Conservation (phyloP, 495 filamentous ascomycete species). For the Penicillium diatomitis region DNA sequence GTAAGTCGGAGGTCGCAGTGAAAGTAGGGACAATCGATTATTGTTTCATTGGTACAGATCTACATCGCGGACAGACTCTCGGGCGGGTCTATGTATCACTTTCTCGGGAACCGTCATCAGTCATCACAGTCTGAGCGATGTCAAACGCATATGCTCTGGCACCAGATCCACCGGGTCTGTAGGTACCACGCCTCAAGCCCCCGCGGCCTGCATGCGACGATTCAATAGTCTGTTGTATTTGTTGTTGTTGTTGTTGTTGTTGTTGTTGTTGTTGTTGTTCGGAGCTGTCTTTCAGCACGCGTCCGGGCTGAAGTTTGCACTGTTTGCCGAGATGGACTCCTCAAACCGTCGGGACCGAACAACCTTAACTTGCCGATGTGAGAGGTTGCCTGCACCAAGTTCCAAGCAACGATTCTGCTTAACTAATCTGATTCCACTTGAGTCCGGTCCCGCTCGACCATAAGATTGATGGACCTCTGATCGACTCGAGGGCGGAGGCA, state of each 20-base stretch:
- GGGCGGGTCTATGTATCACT: too few species aligned
- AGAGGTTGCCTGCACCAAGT: too few species aligned
- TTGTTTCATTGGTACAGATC: background rate
- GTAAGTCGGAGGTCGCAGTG: background rate
- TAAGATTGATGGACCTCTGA: too few species aligned
- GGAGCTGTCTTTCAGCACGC: background rate
- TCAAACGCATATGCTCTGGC: background rate
- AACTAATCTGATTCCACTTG: background rate
- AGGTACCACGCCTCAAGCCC: too few species aligned
- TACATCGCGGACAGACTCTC: background rate
- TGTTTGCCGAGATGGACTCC: constrained; percentile 10
- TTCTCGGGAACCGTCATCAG: too few species aligned
- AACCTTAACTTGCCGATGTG: too few species aligned
- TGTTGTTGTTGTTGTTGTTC: constrained; percentile 9
- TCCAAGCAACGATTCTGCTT: too few species aligned
- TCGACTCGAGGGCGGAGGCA: too few species aligned
- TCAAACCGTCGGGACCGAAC: too few species aligned
- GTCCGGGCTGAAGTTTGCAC: constrained; percentile 10
- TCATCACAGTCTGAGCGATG: background rate
- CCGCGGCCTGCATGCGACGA: background rate
- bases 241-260: constrained; percentile 10
- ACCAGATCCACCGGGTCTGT: too few species aligned
- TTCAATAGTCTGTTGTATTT: constrained; percentile 4
- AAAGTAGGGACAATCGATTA: constrained; percentile 1
- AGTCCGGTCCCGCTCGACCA: background rate